Evolutionary conservation across 257 asterid genomes (phyloP).

Genomic region (Apocynum venetum): DNA sequence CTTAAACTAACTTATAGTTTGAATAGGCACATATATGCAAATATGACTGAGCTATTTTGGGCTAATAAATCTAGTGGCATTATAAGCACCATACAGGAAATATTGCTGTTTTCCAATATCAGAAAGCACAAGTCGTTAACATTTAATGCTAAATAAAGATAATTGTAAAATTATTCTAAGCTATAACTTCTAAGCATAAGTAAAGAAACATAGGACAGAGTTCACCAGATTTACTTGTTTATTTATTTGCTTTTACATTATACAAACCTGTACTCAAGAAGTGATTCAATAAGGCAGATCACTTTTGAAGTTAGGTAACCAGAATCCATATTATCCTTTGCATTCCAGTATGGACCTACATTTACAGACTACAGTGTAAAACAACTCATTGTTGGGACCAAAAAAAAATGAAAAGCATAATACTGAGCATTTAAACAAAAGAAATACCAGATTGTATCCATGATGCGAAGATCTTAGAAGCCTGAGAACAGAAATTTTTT

Average conservation of each 20-base stretch:
- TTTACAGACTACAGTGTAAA: slow-evolving; percentile 4
- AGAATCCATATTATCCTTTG: slow-evolving; percentile 28
- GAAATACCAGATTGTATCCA: slow-evolving; percentile 51
- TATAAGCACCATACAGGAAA: background rate
- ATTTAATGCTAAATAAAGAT: background rate
- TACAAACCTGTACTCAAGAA: slow-evolving; percentile 72
- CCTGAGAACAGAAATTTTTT: slow-evolving; percentile 51
- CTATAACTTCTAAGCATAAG: background rate
- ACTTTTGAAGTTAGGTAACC: slow-evolving; percentile 64
- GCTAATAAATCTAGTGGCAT: background rate
- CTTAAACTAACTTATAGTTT: background rate
- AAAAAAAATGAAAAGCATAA: background rate
- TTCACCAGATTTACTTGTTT: background rate
- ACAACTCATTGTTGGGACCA: slow-evolving; percentile 8
- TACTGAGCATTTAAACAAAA: slow-evolving; percentile 3
- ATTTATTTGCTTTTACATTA: slow-evolving; percentile 18
- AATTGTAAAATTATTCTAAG: background rate
- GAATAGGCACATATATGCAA: background rate
- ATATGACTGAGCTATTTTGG: background rate
- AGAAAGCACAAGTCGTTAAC: background rate
- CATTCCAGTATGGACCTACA: slow-evolving; percentile 43
- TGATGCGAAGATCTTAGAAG: slow-evolving; percentile 35
- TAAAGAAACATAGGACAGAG: background rate
- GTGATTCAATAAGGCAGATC: slow-evolving; percentile 52
- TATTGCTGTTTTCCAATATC: no score